Evolutionary conservation across 2,329 filamentous ascomycete species (phyloP).

Genomic region (Botrytis cinerea): DNA sequence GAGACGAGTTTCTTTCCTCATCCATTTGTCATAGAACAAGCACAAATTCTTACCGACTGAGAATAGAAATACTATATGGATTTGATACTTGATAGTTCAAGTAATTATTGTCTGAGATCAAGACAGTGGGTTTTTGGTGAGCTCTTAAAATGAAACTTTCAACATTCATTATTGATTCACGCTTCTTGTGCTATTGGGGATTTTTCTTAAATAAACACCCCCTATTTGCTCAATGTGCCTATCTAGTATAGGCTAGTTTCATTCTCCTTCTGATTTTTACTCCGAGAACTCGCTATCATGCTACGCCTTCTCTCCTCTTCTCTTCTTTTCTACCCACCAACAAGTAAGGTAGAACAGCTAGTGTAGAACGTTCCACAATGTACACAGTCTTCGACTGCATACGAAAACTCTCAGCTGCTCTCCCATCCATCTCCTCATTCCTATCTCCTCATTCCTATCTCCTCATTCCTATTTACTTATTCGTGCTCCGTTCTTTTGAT

Average conservation of each 20-base stretch:
- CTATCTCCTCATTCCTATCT: not conserved
- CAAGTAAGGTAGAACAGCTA: not conserved
- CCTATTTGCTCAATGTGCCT: not conserved
- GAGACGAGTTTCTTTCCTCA: not conserved
- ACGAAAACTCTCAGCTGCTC: not conserved
- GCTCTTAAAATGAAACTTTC: not conserved
- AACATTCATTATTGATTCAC: not conserved
- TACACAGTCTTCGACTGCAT: not conserved
- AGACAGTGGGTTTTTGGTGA: not conserved
- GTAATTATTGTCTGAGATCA: not conserved
- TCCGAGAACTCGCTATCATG: not conserved
- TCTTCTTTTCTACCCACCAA: not conserved
- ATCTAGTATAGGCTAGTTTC: not conserved
- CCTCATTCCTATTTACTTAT: not conserved
- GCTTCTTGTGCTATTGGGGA: not conserved
- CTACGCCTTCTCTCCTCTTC: not conserved
- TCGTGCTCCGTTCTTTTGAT: not conserved
- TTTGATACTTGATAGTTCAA: not conserved
- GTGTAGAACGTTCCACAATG: not conserved
- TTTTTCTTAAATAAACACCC: not conserved
- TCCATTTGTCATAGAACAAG: not conserved
- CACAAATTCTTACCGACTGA: not conserved
- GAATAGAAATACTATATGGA: not conserved
- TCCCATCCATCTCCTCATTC: not conserved
- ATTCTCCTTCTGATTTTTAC: accelerated